phyloP scores from a whole-genome alignment of 2,329 filamentous ascomycete genomes.

The Trichoderma atrobrunneum region DNA sequence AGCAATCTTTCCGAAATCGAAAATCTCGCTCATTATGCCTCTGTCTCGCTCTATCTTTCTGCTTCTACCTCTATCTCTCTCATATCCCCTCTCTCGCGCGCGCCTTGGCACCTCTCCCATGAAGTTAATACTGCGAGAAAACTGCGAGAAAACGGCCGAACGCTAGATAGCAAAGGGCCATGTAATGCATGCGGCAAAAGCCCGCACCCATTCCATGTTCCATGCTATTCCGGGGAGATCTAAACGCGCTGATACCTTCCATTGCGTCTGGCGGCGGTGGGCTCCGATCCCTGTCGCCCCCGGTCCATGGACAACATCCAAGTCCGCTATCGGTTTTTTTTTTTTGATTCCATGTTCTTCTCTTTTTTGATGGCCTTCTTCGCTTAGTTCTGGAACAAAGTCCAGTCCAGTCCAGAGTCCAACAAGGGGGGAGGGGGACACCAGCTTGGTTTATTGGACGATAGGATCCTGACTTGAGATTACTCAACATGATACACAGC shows the following conservation, averaged over 20 bases:
- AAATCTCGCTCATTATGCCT: background rate
- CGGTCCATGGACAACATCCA: background rate
- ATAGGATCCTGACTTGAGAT: background rate
- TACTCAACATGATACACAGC: background rate
- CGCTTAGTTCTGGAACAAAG: constrained; percentile 1
- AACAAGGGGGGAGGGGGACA: background rate
- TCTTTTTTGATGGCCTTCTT: background rate
- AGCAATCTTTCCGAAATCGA: background rate
- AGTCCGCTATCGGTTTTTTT: background rate
- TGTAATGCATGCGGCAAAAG: background rate
- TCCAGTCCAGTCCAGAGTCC: background rate
- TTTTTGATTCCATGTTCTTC: background rate
- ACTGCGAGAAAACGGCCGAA: background rate
- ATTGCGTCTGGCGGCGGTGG: background rate
- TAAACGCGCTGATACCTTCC: background rate
- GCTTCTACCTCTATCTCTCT: background rate
- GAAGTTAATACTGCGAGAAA: background rate
- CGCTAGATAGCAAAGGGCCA: background rate
- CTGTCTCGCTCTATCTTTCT: background rate
- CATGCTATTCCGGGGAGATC: background rate
- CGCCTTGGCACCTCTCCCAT: background rate
- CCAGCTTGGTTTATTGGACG: background rate
- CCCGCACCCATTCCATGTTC: background rate
- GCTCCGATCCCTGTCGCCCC: background rate
- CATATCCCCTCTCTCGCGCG: background rate